Evolutionary conservation across 169 alveolate genomes (phyloP), one percentile per base, ranked within the genome.

Genomic region (Plasmodium cynomolgi): DNA sequence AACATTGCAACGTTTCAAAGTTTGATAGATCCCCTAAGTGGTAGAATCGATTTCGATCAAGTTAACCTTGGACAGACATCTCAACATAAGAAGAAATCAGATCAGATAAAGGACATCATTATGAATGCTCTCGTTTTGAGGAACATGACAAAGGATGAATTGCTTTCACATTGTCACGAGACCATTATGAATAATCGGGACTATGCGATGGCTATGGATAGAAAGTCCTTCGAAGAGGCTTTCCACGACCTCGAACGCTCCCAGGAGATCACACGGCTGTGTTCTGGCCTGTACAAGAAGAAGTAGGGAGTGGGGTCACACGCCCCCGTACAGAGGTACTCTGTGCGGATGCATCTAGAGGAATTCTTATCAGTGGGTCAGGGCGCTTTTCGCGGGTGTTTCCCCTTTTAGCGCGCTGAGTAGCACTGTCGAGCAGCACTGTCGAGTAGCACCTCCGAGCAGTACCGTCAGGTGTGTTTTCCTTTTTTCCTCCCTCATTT

Each of bases 11-110:
- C 99, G 34, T 99, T 99, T 96, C 99, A 98, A 93, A 99, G 99
- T 26, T 99, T 99, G n/a, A 98, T 99, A 41, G 99, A 99, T 90
- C 99, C 99, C 1, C 95, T 97, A 17, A 99, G 99, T 62, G 99
- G 99, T 13, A 96, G 97, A 77, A 98, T 98, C 37, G 99, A 99
- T 95, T 98, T 98, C 97, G 99, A 98, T 93, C 97, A 98, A 91
- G 94, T 99, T 31, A 96, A 98, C 34, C 98, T 99, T 71, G 99
- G 99, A 31, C 97, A 95, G 23, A 91, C 97, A n/a, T 75, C 95
- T 8, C 95, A 91, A 37, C 91, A 83, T 72, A 91, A 91, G 62
- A 91, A 91, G 50, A 91, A 91, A 29, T 75, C 95, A n/a, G 95
- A 91, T 72, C 54, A 81, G 13, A 91, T 91, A 17, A 91, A 91